Evolutionary conservation across 1,284 basidiomycete genomes (phyloP).

Genomic region (Ceratobasidium sp.): DNA sequence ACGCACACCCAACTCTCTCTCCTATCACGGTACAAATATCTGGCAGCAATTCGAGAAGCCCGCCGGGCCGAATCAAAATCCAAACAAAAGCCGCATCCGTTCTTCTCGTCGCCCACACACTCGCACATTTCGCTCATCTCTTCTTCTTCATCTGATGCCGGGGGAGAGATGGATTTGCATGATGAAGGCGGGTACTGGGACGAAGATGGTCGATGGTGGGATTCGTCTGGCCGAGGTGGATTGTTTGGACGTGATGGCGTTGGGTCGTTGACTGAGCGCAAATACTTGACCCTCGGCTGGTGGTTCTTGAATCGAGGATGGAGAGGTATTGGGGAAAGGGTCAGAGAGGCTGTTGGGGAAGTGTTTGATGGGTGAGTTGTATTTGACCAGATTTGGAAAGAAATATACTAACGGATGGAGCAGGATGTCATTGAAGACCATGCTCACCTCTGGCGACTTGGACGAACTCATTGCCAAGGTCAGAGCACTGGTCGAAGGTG

Average conservation of each 20-base stretch:
- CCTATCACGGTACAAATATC: constrained; percentile 82
- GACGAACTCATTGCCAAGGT: constrained; percentile 72
- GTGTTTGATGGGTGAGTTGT: constrained; percentile 75
- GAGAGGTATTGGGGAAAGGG: constrained; percentile 78
- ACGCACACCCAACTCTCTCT: constrained; percentile 84
- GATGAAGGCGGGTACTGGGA: constrained; percentile 45
- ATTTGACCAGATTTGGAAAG: neutral
- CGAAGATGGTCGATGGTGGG: constrained; percentile 46
- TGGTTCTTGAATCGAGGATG: constrained; percentile 91
- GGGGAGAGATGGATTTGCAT: constrained; percentile 37
- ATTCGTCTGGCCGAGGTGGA: constrained; percentile 48
- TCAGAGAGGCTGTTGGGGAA: constrained; percentile 76
- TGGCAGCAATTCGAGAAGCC: constrained; percentile 70
- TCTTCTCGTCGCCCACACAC: neutral
- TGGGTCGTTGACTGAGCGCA: constrained; percentile 65
- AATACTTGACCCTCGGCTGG: constrained; percentile 87
- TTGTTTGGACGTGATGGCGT: constrained; percentile 50
- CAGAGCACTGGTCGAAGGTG: constrained; percentile 69
- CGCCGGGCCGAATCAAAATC: constrained; percentile 66
- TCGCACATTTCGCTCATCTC: neutral
- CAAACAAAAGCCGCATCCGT: constrained; percentile 47
- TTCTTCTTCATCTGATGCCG: constrained; percentile 6
- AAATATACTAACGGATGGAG: too few species aligned
- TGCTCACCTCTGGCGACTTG: constrained; percentile 71
- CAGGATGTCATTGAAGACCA: constrained; percentile 81